Evolutionary conservation across 176 grass and related monocot genomes (phyloP).

Genomic region (Saccharum spontaneum): DNA sequence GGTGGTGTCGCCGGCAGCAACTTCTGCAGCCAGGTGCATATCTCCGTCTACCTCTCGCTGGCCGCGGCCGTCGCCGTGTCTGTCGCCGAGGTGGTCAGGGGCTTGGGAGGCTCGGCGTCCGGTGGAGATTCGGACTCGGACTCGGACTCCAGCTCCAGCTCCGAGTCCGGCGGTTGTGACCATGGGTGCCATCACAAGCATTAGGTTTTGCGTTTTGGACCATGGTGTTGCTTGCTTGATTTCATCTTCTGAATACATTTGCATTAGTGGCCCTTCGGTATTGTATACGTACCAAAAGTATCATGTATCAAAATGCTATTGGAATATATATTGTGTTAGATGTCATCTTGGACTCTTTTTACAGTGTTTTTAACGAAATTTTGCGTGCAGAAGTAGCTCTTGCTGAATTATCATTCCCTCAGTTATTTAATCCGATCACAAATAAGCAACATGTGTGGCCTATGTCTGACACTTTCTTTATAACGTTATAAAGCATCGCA

Average conservation of each 20-base stretch:
- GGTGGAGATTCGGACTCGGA: neutral
- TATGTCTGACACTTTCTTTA: too few relatives aligned
- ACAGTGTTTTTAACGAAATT: too few relatives aligned
- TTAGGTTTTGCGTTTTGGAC: neutral
- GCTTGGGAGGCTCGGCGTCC: neutral
- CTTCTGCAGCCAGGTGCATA: conserved; percentile 48
- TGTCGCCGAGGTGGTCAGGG: conserved; percentile 12
- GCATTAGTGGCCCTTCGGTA: neutral
- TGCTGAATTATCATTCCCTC: too few relatives aligned
- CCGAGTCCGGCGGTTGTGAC: conserved; percentile 4
- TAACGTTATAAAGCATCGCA: too few relatives aligned
- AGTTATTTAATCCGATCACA: too few relatives aligned
- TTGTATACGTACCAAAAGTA: neutral
- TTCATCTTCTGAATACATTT: neutral
- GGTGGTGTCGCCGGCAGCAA: neutral
- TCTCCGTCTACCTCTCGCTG: conserved; percentile 37
- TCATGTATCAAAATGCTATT: neutral
- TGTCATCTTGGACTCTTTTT: too few relatives aligned
- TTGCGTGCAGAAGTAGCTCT: too few relatives aligned
- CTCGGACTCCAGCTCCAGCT: neutral
- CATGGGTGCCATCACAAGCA: conserved; percentile 50
- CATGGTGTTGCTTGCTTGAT: neutral
- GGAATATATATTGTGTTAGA: neutral
- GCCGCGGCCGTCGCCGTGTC: conserved; percentile 11
- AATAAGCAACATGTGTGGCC: too few relatives aligned